phyloP scores from a whole-genome alignment of 1,284 basidiomycete genomes.

The Malassezia equina region DNA sequence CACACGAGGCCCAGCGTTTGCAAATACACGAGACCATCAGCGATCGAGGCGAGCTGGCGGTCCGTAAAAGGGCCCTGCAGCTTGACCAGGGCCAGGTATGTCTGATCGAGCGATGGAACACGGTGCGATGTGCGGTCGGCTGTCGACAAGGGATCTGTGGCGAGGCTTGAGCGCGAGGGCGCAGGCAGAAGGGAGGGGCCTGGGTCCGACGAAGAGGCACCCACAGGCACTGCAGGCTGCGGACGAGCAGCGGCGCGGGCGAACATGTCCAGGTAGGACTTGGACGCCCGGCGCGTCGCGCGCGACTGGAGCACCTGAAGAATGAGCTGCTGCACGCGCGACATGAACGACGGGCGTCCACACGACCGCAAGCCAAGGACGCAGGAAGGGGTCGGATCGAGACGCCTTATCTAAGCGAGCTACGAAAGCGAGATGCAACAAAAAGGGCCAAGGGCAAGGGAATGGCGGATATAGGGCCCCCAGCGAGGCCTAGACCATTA shows the following conservation, averaged over 20 bases:
- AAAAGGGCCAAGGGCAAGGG: background rate
- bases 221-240: constrained; percentile 2
- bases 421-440: background rate
- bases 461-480: background rate
- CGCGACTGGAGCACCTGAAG: constrained; percentile 85
- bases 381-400: background rate
- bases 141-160: constrained; percentile 15
- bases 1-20: constrained; percentile 88
- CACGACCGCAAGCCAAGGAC: background rate
- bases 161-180: constrained; percentile 1
- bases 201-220: background rate
- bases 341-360: constrained; percentile 19
- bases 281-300: constrained; percentile 80
- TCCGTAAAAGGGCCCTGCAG: constrained; percentile 95
- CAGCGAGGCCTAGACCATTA: background rate
- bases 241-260: constrained; percentile 25
- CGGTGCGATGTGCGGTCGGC: constrained; percentile 15
- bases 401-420: background rate
- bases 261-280: constrained; percentile 78
- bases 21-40: constrained; percentile 83
- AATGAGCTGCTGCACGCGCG: constrained; percentile 72
- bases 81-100: constrained; percentile 83
- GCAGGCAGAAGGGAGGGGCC: constrained; percentile 9
- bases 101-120: constrained; percentile 17
- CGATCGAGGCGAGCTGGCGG: constrained; percentile 83